These are phyloP conservation scores for Naganishia cerealis DNA, from an alignment of 1,284 basidiomycete species.

Conservation along the genomic window DNA sequence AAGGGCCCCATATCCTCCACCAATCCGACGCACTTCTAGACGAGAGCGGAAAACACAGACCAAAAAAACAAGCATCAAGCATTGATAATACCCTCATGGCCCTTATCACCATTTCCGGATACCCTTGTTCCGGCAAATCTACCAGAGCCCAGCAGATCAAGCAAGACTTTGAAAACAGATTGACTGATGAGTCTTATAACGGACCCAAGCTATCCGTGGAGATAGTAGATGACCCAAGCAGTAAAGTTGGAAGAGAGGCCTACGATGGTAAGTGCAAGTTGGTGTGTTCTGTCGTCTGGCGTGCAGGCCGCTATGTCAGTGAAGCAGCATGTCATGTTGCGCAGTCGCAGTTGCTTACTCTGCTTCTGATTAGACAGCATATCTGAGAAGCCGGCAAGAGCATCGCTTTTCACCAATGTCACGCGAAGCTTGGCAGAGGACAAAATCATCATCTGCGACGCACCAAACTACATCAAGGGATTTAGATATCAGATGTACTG, in stretches of 20 bases:
- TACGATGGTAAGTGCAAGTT: conserved; percentile 67
- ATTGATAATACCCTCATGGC: conserved; percentile 66
- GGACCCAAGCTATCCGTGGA: conserved; percentile 63
- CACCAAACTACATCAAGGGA: conserved; percentile 92
- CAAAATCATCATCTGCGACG: conserved; percentile 83
- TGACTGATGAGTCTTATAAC: conserved; percentile 59
- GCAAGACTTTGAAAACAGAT: conserved; percentile 61
- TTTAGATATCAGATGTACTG: conserved; percentile 98
- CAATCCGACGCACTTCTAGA: too few relatives aligned
- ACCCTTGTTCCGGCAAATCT: conserved; percentile 83
- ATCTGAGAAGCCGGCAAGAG: conserved; percentile 85
- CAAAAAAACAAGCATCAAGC: background rate
- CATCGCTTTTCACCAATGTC: conserved; percentile 79
- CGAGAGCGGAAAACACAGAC: background rate
- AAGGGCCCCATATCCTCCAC: too few relatives aligned
- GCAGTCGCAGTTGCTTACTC: background rate
- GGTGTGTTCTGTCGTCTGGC: too few relatives aligned
- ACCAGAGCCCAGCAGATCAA: conserved; percentile 69
- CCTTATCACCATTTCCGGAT: conserved; percentile 88
- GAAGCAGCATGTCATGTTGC: background rate
- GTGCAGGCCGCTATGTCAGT: background rate
- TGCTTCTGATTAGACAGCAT: conserved; percentile 62
- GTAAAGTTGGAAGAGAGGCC: conserved; percentile 65
- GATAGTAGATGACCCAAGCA: conserved; percentile 74
- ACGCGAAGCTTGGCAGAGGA: conserved; percentile 71